Evolutionary conservation across 2,329 filamentous ascomycete genomes (phyloP).

Genomic region (Huntiella moniliformis): DNA sequence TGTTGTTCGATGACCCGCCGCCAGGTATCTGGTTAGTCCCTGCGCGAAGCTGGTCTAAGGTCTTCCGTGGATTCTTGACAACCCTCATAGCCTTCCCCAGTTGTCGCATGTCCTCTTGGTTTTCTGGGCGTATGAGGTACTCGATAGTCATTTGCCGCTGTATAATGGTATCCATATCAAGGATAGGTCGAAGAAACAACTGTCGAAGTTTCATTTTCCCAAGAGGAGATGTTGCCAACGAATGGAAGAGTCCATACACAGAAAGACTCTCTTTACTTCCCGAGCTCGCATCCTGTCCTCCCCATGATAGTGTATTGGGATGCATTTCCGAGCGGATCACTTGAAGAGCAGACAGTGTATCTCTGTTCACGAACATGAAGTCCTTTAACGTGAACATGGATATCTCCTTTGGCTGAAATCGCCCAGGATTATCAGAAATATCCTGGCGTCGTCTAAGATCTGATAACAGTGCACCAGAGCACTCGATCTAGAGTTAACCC

Average conservation of each 20-base stretch:
- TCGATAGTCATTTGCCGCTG: slow-evolving; percentile 53
- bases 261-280: slow-evolving; percentile 67
- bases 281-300: slow-evolving; percentile 19
- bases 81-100: slow-evolving; percentile 45
- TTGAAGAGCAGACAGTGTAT: slow-evolving; percentile 67
- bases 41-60: slow-evolving; percentile 54
- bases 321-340: slow-evolving; percentile 69
- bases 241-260: slow-evolving; percentile 64
- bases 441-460: slow-evolving; percentile 50
- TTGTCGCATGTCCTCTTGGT: slow-evolving; percentile 33
- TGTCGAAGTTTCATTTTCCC: slow-evolving; percentile 58
- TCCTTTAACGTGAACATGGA: slow-evolving; percentile 54
- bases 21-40: slow-evolving; percentile 43
- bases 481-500: slow-evolving; percentile 40
- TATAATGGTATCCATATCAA: slow-evolving; percentile 46
- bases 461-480: slow-evolving; percentile 68
- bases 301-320: slow-evolving; percentile 49
- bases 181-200: slow-evolving; percentile 61
- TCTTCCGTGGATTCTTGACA: slow-evolving; percentile 56
- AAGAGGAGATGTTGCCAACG: slow-evolving; percentile 58
- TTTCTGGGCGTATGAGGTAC: slow-evolving; percentile 48
- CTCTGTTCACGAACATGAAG: slow-evolving; percentile 60
- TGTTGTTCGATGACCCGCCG: slow-evolving; percentile 37
- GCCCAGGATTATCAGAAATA: neutral
- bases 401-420: slow-evolving; percentile 42